Conservation (phyloP, 306 rosid species). For the Dalbergia cochinchinensis region DNA sequence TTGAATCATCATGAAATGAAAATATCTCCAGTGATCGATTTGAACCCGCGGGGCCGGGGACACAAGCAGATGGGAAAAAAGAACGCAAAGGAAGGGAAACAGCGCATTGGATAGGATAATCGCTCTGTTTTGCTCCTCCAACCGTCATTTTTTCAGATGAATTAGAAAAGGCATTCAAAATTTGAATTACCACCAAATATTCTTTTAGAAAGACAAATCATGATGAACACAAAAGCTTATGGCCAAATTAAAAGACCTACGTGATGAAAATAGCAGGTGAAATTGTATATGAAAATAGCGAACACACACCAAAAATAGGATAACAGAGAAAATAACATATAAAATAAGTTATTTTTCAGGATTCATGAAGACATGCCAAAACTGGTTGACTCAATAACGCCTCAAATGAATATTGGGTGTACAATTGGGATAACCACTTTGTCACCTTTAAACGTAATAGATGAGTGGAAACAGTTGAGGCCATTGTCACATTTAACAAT, state of each 20-base stretch:
- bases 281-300: no score
- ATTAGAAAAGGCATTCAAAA: neutral
- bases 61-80: neutral
- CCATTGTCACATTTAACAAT: no score
- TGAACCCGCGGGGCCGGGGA: neutral
- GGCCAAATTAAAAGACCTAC: neutral
- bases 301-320: no score
- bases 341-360: no score
- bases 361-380: no score
- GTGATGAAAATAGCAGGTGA: neutral
- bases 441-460: no score
- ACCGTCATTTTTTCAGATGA: neutral
- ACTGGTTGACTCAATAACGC: no score
- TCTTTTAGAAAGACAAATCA: neutral
- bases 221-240: neutral
- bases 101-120: neutral
- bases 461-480: no score
- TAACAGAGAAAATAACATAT: no score
- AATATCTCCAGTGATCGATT: neutral
- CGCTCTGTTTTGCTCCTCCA: neutral
- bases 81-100: constrained; percentile 31
- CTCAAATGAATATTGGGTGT: no score
- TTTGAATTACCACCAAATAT: neutral
- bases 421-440: no score
- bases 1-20: neutral